Evolutionary conservation across 345 rosid species (phyloP), one percentile per base, ranked within the genome.

Genomic region (Linum lewisii): DNA sequence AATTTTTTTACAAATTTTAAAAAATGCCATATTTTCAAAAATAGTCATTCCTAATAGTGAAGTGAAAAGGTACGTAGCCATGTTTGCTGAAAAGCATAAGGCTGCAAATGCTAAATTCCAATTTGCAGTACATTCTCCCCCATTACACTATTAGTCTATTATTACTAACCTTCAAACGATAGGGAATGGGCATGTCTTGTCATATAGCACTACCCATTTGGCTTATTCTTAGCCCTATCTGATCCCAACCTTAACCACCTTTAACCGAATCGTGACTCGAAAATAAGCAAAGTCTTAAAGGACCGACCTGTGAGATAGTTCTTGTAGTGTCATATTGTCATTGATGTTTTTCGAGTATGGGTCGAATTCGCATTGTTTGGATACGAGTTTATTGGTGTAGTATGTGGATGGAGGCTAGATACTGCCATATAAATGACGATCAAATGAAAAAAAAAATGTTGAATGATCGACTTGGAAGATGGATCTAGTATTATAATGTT

Each of bases 91-190:
- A 65, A 18, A 21, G 16, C 59, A 45, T 32, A 21, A 52, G 66
- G 71, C 58, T 61, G 69, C 60, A 77, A 56, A 61, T 67, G 22
- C 66, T 63, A 71, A 74, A 71, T 59, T 68, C 74, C 80, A 73
- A 26, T 6, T 26, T 6, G 7, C 51, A 53, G 49, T 32, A 21
- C 42, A 21, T 22, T 24, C 18, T 20, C 14, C 21, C 14, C 51
- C 34, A 34, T 34, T 16, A 36, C 22, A 61, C 54, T 54, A n/a
- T n/a, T n/a, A n/a, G n/a, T n/a, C n/a, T n/a, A n/a, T n/a, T n/a
- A n/a, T n/a, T 63, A 64, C 56, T 56, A 54, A 53, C 25, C 5
- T 47, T 49, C 26, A 37, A 61, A 58, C 55, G 60, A 64, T 58
- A 54, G 29, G 51, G 42, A 58, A 42, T 36, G 67, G 64, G 55